phyloP scores from a whole-genome alignment of 352 stramenopile genomes.

The Phytophthora rubi region DNA sequence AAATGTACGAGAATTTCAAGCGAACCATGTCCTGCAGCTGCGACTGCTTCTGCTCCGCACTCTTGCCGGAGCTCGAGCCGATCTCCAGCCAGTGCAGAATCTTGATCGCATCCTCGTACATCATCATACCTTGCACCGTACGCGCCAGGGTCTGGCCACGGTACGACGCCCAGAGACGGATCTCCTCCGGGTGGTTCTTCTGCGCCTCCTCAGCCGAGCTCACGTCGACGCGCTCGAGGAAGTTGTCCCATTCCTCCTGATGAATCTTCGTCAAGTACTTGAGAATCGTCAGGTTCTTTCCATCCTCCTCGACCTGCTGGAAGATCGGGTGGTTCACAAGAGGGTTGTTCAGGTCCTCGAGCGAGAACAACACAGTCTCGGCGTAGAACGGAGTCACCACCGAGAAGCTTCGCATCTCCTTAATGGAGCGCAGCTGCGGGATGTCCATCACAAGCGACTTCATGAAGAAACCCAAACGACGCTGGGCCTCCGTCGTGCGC shows the following conservation, averaged over 20 bases:
- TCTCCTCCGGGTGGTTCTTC: conserved; percentile 73
- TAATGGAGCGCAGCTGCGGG: conserved; percentile 77
- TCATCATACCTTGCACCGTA: conserved; percentile 88
- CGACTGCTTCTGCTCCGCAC: conserved; percentile 76
- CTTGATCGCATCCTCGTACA: conserved; percentile 89
- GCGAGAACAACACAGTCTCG: conserved; percentile 82
- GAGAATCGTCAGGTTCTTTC: conserved; percentile 86
- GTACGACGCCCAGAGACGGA: conserved; percentile 84
- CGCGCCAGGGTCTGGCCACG: conserved; percentile 80
- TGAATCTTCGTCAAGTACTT: conserved; percentile 89
- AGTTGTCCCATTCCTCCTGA: conserved; percentile 87
- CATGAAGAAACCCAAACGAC: conserved; percentile 87
- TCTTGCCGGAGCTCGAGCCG: conserved; percentile 67
- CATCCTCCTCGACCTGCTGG: conserved; percentile 82
- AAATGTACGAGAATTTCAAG: conserved; percentile 89
- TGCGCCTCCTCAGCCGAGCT: conserved; percentile 75
- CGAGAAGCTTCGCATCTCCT: conserved; percentile 87
- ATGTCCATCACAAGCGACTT: conserved; percentile 90
- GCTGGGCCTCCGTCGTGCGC: conserved; percentile 63
- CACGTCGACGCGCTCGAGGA: conserved; percentile 83
- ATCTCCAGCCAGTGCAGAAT: conserved; percentile 89
- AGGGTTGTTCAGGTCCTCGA: conserved; percentile 82
- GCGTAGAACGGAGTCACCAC: conserved; percentile 87
- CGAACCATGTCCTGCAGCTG: conserved; percentile 87
- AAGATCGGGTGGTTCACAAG: conserved; percentile 89